Evolutionary conservation across 2,329 filamentous ascomycete genomes (phyloP).

Genomic region (Endocalyx cinctus): DNA sequence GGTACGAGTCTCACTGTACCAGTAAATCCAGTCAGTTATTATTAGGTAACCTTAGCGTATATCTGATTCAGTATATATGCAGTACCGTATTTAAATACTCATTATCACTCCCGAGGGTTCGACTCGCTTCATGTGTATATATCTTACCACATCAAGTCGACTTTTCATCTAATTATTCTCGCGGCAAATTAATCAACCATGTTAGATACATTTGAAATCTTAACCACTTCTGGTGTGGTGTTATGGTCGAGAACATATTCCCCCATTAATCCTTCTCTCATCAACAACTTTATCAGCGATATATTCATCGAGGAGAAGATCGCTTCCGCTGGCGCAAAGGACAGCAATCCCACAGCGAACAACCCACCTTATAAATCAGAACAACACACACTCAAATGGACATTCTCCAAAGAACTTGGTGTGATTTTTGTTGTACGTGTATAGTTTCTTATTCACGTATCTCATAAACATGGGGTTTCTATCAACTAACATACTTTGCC

Average conservation of each 20-base stretch:
- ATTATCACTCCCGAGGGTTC: neutral
- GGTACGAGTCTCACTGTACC: too few species aligned
- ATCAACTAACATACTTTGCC: too few species aligned
- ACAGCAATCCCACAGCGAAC: constrained; percentile 52
- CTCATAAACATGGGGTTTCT: constrained; percentile 6
- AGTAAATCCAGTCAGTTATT: too few species aligned
- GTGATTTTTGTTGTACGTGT: constrained; percentile 83
- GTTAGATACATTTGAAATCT: constrained; percentile 94
- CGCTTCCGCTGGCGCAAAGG: constrained; percentile 55
- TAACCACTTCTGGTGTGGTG: constrained; percentile 93
- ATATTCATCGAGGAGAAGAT: constrained; percentile 96
- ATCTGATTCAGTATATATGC: too few species aligned
- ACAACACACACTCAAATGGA: constrained; percentile 94
- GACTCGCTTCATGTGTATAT: too few species aligned
- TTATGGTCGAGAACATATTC: constrained; percentile 90
- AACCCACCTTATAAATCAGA: constrained; percentile 83
- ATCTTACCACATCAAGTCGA: too few species aligned
- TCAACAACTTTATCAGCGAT: constrained; percentile 93
- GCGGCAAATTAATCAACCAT: constrained; percentile 58
- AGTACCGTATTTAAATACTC: neutral
- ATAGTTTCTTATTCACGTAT: constrained; percentile 4
- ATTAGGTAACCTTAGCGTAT: too few species aligned
- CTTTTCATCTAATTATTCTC: too few species aligned
- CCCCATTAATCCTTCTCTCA: constrained; percentile 71
- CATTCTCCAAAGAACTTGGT: constrained; percentile 83